Conservation (phyloP, 2,329 filamentous ascomycete species). For the Xylaria arbuscula region DNA sequence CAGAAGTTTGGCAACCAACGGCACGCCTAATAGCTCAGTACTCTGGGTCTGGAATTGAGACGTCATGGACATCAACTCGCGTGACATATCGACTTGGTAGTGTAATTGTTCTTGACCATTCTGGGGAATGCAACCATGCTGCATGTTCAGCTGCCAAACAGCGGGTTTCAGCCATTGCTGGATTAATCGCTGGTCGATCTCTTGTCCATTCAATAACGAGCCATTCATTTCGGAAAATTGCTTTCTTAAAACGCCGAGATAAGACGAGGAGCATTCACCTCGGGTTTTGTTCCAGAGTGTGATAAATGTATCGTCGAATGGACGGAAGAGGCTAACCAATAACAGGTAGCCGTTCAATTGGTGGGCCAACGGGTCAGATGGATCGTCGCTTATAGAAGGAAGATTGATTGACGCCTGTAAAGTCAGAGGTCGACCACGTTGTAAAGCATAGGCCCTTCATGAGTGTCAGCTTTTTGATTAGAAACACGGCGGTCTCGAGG, state of each 20-base stretch:
- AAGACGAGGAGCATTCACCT: conserved; percentile 65
- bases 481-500: neutral
- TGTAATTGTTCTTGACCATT: conserved; percentile 65
- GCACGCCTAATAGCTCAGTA: conserved; percentile 79
- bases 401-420: conserved; percentile 75
- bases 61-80: conserved; percentile 74
- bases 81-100: conserved; percentile 70
- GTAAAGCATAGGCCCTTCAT: conserved; percentile 74
- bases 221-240: conserved; percentile 68
- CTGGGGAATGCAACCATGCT: conserved; percentile 63
- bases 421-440: conserved; percentile 75
- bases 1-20: conserved; percentile 83
- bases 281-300: conserved; percentile 74
- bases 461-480: conserved; percentile 27
- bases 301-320: conserved; percentile 73
- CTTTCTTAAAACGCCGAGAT: conserved; percentile 69
- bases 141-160: conserved; percentile 70
- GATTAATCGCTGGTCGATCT: conserved; percentile 67
- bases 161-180: conserved; percentile 75
- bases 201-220: conserved; percentile 61
- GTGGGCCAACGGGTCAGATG: conserved; percentile 63
- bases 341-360: conserved; percentile 68
- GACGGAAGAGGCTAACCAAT: conserved; percentile 71
- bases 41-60: conserved; percentile 77
- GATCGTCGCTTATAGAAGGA: conserved; percentile 71